Conservation (phyloP, 1,139 yeast genomes). For the Meyerozyma elateridarum region DNA sequence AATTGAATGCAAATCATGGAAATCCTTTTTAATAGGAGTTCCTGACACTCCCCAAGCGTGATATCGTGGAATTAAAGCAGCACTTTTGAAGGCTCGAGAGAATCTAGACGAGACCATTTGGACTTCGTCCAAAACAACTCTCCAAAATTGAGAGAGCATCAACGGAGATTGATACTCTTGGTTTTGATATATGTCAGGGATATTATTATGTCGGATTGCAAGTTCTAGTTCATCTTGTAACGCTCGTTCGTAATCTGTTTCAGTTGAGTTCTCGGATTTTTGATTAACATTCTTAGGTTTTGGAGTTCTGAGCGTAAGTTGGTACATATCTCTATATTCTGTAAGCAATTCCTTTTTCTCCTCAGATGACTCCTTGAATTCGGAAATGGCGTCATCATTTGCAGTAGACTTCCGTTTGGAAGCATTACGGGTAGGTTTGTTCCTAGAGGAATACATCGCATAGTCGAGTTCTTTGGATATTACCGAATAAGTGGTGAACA, state of each 20-base stretch:
- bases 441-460: slow-evolving; percentile 64
- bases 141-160: slow-evolving; percentile 81
- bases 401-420: slow-evolving; percentile 12
- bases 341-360: slow-evolving; percentile 2
- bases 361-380: slow-evolving; percentile 6
- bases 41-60: slow-evolving; percentile 98
- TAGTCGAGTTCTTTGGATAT: slow-evolving; percentile 75
- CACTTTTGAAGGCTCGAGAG: slow-evolving; percentile 75
- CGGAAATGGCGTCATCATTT: slow-evolving; percentile 11
- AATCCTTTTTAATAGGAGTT: slow-evolving; percentile 71
- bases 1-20: slow-evolving; percentile 67
- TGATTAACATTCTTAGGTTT: slow-evolving; percentile 30
- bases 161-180: slow-evolving; percentile 74
- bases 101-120: slow-evolving; percentile 82
- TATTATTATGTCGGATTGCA: slow-evolving; percentile 28
- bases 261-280: slow-evolving; percentile 20
- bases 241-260: slow-evolving; percentile 33
- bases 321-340: slow-evolving; percentile 27
- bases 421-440: slow-evolving; percentile 47
- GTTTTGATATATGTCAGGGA: slow-evolving; percentile 21
- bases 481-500: slow-evolving; percentile 70
- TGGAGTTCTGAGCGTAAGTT: slow-evolving; percentile 20
- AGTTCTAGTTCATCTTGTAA: slow-evolving; percentile 33
- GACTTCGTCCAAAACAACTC: slow-evolving; percentile 88
- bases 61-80: slow-evolving; percentile 71